Percentiles rank a stretch among this genome's conserved stretches.
Evolutionary conservation across 2,329 filamentous ascomycete genomes (phyloP).

Genomic region (Ceratocystis colombiana): DNA sequence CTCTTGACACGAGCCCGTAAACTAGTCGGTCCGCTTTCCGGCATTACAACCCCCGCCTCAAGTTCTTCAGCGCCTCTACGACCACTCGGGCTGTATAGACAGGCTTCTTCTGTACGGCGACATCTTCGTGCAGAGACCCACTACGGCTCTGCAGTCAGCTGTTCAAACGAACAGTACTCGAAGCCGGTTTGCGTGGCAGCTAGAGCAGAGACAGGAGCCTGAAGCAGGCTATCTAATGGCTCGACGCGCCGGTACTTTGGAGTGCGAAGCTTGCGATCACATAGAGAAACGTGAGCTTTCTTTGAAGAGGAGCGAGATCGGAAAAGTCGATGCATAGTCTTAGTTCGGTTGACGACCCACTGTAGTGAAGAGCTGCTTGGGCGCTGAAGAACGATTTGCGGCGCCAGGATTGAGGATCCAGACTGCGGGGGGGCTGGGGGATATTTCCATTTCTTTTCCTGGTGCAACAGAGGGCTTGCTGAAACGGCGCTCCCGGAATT

Average conservation of each 20-base stretch:
- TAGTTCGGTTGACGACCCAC: not conserved
- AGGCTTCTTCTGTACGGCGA: not conserved
- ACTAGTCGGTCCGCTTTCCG: not conserved
- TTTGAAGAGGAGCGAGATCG: not conserved
- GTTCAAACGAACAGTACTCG: conserved; percentile 12
- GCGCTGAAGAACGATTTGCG: too few relatives aligned
- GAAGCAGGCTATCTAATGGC: not conserved
- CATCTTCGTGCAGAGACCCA: conserved; percentile 10
- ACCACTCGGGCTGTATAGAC: not conserved
- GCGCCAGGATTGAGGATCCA: too few relatives aligned
- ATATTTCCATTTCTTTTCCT: too few relatives aligned
- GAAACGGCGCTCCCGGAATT: too few relatives aligned
- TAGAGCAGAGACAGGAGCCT: not conserved
- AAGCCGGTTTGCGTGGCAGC: not conserved
- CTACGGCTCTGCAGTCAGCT: conserved; percentile 13
- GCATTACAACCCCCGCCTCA: not conserved
- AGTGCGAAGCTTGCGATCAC: not conserved
- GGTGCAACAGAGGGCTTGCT: too few relatives aligned
- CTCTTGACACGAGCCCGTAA: not conserved
- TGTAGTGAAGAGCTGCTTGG: too few relatives aligned
- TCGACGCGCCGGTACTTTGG: not conserved
- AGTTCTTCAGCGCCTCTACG: not conserved
- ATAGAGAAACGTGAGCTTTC: not conserved
- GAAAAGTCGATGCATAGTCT: not conserved
- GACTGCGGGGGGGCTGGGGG: too few relatives aligned